Base-by-base conservation (phyloP, 2,329 filamentous ascomycete genomes). In the Aspergillus proliferans region DNA sequence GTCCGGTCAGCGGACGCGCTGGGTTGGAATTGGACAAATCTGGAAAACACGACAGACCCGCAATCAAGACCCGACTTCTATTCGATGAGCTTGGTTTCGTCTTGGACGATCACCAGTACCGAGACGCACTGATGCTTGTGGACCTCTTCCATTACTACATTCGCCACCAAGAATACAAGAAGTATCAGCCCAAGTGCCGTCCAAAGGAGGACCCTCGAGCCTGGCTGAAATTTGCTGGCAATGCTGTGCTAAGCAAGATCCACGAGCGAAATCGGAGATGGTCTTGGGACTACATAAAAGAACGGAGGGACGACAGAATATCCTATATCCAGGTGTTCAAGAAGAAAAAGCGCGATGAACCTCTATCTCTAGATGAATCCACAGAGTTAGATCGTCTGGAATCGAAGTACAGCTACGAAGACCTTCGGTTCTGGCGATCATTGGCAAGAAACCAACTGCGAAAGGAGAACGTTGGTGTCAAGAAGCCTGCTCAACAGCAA, bases 101-200 rank as follows among this genome's bases (percentile, higher is more conserved):
- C n/a, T 79, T 99, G 28, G 94, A 99, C 58, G 92, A 98, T 57
- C 83, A 96, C 57, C 93, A 99, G 67, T 99, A 99, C 65, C 87
- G 94, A 26, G 93, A 99, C 71, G 89, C 86, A 4, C 74, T 99
- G 50, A 98, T 98, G 93, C 87, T 99, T 76, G 87, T 97, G 2
- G 93, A 99, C 65, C 77, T 97, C 2, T 98, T 99, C 75, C 93
- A 98, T 69, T 97, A 95, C 71, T 98, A 97, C 68, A 87, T 96
- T 59, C 85, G 92, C 28, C 93, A 98, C 58, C 93, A 97, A 67
- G 92, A 99, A 67, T 96, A 97, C 74, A 94, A 94, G 66, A 92
- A 86, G 60, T 77, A 90, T 50, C 89, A 95, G 60, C 93, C 93
- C 3, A 93, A 94, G 64, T 84, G 78, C 50, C 80, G 81, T 0